Conservation (phyloP, 139 green algal species). For the Haematococcus lacustris region DNA sequence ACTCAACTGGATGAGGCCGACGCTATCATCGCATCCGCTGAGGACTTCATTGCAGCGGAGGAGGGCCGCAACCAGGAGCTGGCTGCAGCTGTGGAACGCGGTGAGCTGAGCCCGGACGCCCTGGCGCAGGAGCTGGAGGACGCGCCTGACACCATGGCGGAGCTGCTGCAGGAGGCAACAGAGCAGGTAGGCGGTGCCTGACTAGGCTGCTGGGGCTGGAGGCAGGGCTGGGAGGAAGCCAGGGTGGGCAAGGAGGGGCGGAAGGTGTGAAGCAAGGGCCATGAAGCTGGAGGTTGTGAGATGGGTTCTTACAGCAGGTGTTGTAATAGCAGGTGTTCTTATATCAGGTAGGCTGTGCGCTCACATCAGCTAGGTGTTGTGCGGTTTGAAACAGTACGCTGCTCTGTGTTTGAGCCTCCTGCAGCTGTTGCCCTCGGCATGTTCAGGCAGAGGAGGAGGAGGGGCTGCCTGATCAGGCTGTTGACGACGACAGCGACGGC, state of each 20-base stretch:
- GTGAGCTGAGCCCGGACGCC: constrained; percentile 24
- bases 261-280: too few species aligned
- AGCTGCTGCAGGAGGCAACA: background rate
- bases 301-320: too few species aligned
- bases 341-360: background rate
- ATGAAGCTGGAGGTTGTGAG: too few species aligned
- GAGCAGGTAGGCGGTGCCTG: too few species aligned
- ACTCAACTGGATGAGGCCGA: too few species aligned
- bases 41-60: too few species aligned
- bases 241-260: too few species aligned
- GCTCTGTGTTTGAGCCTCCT: constrained; percentile 3
- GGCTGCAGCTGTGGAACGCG: constrained; percentile 2
- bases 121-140: constrained; percentile 28
- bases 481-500: too few species aligned
- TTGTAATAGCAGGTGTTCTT: too few species aligned
- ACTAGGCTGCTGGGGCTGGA: background rate
- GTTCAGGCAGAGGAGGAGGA: constrained; percentile 22
- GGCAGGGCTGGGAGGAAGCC: background rate
- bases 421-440: constrained; percentile 8
- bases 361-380: background rate
- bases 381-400: background rate
- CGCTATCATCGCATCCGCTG: too few species aligned
- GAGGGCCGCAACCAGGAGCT: constrained; percentile 17
- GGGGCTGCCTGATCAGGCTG: too few species aligned
- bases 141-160: constrained; percentile 8